phyloP scores from a whole-genome alignment of 2,329 filamentous ascomycete species.

The Fusarium sp. region DNA sequence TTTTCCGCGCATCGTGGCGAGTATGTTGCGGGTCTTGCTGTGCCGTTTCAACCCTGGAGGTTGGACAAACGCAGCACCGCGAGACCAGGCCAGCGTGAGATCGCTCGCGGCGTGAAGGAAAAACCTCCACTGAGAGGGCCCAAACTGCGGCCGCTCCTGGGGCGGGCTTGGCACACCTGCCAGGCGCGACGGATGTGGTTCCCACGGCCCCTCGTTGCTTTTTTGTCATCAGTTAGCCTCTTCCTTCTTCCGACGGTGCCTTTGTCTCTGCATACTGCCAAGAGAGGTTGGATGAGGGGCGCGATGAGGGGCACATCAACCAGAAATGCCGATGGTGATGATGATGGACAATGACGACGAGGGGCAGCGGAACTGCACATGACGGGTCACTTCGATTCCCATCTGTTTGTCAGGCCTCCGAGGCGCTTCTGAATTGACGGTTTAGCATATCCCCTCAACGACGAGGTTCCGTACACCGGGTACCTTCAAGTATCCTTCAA shows the following conservation, averaged over 20 bases:
- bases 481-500: constrained; percentile 1
- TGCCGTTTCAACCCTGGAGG: constrained; percentile 1
- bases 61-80: neutral
- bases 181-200: neutral
- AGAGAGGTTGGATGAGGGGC: constrained; percentile 11
- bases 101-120: constrained; percentile 7
- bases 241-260: constrained; percentile 7
- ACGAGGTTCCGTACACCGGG: neutral
- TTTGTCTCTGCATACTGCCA: constrained; percentile 9
- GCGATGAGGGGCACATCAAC: constrained; percentile 3
- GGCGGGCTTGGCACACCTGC: neutral
- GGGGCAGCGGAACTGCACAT: constrained; percentile 3
- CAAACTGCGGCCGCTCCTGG: constrained; percentile 13
- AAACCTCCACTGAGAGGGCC: constrained; percentile 14
- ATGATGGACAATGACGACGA: constrained; percentile 35
- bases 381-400: constrained; percentile 3
- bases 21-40: constrained; percentile 8
- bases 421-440: neutral
- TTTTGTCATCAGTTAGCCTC: constrained; percentile 19
- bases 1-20: constrained; percentile 4
- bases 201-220: constrained; percentile 8
- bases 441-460: neutral
- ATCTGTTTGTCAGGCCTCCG: constrained; percentile 1
- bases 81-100: constrained; percentile 2
- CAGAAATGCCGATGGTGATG: constrained; percentile 30